Evolutionary conservation across 176 grass and related monocot species (phyloP).

Genomic region (Pontederia crassipes): DNA sequence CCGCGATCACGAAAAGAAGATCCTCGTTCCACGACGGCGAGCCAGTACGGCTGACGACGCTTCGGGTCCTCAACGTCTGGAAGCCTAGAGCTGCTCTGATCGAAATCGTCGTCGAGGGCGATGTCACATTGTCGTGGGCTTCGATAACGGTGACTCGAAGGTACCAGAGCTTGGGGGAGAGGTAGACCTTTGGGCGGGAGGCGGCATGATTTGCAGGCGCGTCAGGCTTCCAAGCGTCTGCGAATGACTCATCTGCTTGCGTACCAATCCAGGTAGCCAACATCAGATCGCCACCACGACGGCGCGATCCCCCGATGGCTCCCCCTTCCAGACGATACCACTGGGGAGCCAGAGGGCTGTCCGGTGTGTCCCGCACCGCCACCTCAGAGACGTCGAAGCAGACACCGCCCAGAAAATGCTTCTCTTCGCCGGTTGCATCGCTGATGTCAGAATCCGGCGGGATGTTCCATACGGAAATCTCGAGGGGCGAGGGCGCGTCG

Average conservation of each 20-base stretch:
- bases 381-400: constrained; percentile 86
- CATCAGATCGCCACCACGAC: constrained; percentile 56
- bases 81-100: constrained; percentile 52
- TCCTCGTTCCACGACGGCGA: constrained; percentile 87
- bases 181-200: constrained; percentile 73
- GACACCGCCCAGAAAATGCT: constrained; percentile 67
- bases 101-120: constrained; percentile 35
- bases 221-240: constrained; percentile 82
- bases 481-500: constrained; percentile 38
- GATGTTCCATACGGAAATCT: constrained; percentile 82
- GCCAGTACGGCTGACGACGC: constrained; percentile 36
- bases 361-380: constrained; percentile 54
- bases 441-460: constrained; percentile 46
- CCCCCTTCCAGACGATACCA: constrained; percentile 90
- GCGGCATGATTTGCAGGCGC: constrained; percentile 18
- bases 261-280: constrained; percentile 84
- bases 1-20: constrained; percentile 69
- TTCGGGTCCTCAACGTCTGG: constrained; percentile 46
- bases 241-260: constrained; percentile 84
- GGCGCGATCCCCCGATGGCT: background rate
- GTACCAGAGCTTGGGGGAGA: constrained; percentile 82
- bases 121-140: constrained; percentile 62
- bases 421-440: constrained; percentile 31
- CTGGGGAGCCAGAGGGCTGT: constrained; percentile 64
- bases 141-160: constrained; percentile 71